phyloP scores from a whole-genome alignment of 2,329 filamentous ascomycete genomes.

The Cercospora nicotianae region DNA sequence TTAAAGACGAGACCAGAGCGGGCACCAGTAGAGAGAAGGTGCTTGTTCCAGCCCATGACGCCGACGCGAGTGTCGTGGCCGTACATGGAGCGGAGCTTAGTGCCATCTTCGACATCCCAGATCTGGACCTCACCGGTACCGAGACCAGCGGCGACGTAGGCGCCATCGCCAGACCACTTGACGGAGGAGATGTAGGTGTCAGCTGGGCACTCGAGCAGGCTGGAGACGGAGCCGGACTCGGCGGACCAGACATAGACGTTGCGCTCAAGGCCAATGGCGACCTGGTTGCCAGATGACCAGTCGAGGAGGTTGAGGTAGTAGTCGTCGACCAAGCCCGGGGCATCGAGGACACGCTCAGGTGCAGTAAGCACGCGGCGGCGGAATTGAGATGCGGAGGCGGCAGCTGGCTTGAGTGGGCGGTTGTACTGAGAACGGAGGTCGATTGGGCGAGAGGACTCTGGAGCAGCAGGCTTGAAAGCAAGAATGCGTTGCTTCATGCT shows the following conservation, averaged over 20 bases:
- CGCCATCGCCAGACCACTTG: conserved; percentile 97
- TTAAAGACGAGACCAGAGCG: conserved; percentile 95
- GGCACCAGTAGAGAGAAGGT: conserved; percentile 90
- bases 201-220: conserved; percentile 78
- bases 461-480: conserved; percentile 96
- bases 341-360: conserved; percentile 93
- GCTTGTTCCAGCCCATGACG: conserved; percentile 99
- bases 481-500: conserved; percentile 93
- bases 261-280: conserved; percentile 94
- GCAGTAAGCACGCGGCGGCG: conserved; percentile 90
- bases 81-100: conserved; percentile 97
- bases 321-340: conserved; percentile 92
- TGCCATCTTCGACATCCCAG: conserved; percentile 94
- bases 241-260: conserved; percentile 99
- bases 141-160: conserved; percentile 92
- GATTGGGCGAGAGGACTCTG: conserved; percentile 96
- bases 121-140: conserved; percentile 97
- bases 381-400: conserved; percentile 75
- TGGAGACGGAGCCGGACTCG: conserved; percentile 84
- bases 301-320: conserved; percentile 99
- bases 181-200: conserved; percentile 98
- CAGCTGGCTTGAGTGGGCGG: conserved; percentile 80
- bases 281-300: conserved; percentile 97
- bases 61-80: conserved; percentile 95
- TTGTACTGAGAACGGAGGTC: conserved; percentile 98